A percentile compares a stretch with the other conserved stretches of the same genome.
These are phyloP conservation scores for Fusarium sp. DNA, from an alignment of 2,329 filamentous ascomycete species.

Conservation along the genomic window DNA sequence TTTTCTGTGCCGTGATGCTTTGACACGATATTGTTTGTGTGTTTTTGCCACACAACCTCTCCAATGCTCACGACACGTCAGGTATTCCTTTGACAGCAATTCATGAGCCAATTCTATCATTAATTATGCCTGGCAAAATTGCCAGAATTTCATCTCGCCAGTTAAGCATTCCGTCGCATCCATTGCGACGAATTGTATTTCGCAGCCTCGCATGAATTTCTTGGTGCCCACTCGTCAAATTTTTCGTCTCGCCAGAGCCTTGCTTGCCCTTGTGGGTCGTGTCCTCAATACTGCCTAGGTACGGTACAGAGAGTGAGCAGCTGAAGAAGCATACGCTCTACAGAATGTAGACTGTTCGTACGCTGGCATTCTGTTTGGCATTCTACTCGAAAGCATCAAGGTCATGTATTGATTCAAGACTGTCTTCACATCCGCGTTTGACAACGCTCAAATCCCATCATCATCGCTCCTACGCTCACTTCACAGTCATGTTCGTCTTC, in stretches of 20 bases:
- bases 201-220: conserved; percentile 39
- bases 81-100: background rate
- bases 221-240: conserved; percentile 30
- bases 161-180: background rate
- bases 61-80: too few species aligned
- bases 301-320: background rate
- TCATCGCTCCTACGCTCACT: background rate
- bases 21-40: background rate
- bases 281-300: background rate
- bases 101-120: background rate
- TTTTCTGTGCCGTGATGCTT: background rate
- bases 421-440: too few species aligned
- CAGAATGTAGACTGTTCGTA: background rate
- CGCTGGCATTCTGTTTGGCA: background rate
- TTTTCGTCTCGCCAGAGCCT: conserved; percentile 37
- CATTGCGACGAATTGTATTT: conserved; percentile 16
- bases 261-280: conserved; percentile 40
- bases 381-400: too few species aligned
- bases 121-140: background rate
- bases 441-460: too few species aligned
- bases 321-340: background rate
- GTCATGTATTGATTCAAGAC: too few species aligned
- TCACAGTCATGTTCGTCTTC: background rate
- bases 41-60: background rate
- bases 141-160: background rate